phyloP scores from a whole-genome alignment of 768 basidiomycete genomes.

The Dioszegia crocea region DNA sequence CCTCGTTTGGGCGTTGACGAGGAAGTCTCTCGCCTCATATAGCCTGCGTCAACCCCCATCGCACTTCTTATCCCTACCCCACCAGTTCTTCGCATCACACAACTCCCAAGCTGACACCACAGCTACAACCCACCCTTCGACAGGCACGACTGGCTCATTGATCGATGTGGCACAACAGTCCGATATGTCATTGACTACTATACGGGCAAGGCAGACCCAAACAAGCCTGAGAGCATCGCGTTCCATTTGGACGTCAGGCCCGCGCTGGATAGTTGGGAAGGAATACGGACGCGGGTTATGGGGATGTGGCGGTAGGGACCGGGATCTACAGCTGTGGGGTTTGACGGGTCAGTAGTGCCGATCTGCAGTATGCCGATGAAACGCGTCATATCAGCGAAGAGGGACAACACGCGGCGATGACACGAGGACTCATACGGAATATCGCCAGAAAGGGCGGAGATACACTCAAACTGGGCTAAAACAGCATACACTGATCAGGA shows the following conservation, averaged over 20 bases:
- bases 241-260: slow-evolving; percentile 95
- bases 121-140: slow-evolving; percentile 96
- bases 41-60: too few species aligned
- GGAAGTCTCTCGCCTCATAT: too few species aligned
- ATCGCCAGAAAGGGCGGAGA: too few species aligned
- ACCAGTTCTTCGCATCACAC: neutral
- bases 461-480: too few species aligned
- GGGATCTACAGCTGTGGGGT: neutral
- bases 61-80: too few species aligned
- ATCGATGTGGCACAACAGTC: slow-evolving; percentile 80
- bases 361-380: too few species aligned
- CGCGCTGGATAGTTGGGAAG: slow-evolving; percentile 90
- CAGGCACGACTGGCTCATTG: slow-evolving; percentile 93
- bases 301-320: slow-evolving; percentile 54
- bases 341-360: too few species aligned
- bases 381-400: too few species aligned
- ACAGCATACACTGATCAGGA: too few species aligned
- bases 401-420: too few species aligned
- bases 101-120: slow-evolving; percentile 3
- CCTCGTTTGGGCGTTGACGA: too few species aligned
- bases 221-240: slow-evolving; percentile 54
- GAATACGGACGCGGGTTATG: slow-evolving; percentile 73
- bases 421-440: too few species aligned
- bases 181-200: slow-evolving; percentile 99
- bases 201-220: slow-evolving; percentile 58